Evolutionary conservation across 73 alveolate genomes (phyloP).

Genomic region (Urostyla sp.): DNA sequence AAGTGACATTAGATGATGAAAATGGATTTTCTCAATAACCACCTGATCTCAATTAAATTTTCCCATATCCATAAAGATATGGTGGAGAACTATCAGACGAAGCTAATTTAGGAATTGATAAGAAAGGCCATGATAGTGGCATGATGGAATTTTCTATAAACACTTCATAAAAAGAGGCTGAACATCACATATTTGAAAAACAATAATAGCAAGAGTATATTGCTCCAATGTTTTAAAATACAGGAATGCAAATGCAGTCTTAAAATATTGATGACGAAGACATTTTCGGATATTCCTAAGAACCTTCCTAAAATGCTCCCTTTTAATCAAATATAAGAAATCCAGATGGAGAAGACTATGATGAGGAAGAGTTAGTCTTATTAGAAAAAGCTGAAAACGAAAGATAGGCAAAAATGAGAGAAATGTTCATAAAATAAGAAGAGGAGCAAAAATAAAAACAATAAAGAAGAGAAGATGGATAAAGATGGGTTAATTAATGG

Average conservation of each 20-base stretch:
- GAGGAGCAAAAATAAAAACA: constrained; percentile 47
- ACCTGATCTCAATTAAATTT: too few species aligned
- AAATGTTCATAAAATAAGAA: constrained; percentile 49
- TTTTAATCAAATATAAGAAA: background rate
- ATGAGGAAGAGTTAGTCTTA: constrained; percentile 55
- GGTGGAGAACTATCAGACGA: constrained; percentile 73
- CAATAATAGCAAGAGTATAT: constrained; percentile 3
- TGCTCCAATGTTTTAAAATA: background rate
- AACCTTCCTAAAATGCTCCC: background rate
- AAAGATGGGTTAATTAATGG: constrained; percentile 52
- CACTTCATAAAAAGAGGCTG: constrained; percentile 41
- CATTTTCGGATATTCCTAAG: background rate
- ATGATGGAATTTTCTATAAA: background rate
- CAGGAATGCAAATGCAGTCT: constrained; percentile 33
- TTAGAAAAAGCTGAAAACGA: constrained; percentile 26
- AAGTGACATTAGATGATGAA: too few species aligned
- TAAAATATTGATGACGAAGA: background rate
- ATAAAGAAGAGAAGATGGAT: constrained; percentile 28
- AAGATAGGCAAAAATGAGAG: constrained; percentile 18
- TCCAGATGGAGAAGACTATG: constrained; percentile 46
- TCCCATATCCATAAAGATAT: constrained; percentile 74
- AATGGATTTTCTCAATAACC: too few species aligned
- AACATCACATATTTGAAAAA: constrained; percentile 2
- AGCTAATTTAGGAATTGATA: background rate
- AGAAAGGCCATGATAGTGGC: constrained; percentile 25